These are phyloP conservation scores for Musa itinerans DNA, from an alignment of 176 grass and related monocot genomes.

Conservation along the genomic window DNA sequence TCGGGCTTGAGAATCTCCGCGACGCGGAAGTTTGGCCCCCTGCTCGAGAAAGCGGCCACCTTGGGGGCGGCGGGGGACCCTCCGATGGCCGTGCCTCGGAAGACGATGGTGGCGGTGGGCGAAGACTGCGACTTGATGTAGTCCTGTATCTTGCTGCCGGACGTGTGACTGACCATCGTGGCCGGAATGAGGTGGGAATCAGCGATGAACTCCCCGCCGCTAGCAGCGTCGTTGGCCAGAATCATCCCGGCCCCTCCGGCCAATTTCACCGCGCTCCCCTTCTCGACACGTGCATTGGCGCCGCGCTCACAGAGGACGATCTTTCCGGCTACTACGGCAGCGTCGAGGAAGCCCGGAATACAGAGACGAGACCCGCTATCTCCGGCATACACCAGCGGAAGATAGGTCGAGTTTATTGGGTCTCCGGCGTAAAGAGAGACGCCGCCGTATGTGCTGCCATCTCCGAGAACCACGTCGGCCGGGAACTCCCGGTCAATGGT, in stretches of 20 bases:
- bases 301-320: constrained; percentile 72
- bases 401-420: constrained; percentile 21
- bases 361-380: constrained; percentile 58
- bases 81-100: constrained; percentile 63
- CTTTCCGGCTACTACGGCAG: constrained; percentile 52
- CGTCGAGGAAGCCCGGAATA: constrained; percentile 24
- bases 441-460: constrained; percentile 38
- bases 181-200: constrained; percentile 80
- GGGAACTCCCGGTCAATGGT: constrained; percentile 71
- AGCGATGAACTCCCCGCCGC: constrained; percentile 75
- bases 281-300: constrained; percentile 50
- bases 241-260: constrained; percentile 66
- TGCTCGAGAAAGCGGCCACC: constrained; percentile 66
- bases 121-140: constrained; percentile 49
- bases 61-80: constrained; percentile 44
- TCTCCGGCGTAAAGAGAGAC: constrained; percentile 64
- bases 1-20: constrained; percentile 80
- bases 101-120: constrained; percentile 64
- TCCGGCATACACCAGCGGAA: constrained; percentile 45
- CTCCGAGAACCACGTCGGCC: constrained; percentile 49
- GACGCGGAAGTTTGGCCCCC: constrained; percentile 64
- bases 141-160: constrained; percentile 51
- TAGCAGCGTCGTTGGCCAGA: constrained; percentile 56
- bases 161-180: constrained; percentile 61
- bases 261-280: constrained; percentile 48